A percentile compares a stretch with the other conserved stretches of the same genome.
Evolutionary conservation across 2,329 filamentous ascomycete species (phyloP).

Genomic region (Xylaria polymorpha): DNA sequence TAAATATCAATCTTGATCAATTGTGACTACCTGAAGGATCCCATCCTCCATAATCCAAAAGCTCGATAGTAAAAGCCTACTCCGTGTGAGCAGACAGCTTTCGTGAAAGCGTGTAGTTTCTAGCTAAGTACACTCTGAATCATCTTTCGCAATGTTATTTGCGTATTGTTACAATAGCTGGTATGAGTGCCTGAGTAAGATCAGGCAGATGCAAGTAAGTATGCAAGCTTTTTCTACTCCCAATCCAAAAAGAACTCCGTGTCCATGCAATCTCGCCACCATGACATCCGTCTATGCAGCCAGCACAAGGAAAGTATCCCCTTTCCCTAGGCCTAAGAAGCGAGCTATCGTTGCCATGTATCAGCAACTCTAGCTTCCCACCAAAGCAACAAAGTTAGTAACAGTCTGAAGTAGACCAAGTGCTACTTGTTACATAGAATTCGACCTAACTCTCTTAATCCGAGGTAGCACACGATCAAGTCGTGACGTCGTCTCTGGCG

Average conservation of each 20-base stretch:
- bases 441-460: slow-evolving; percentile 57
- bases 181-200: neutral
- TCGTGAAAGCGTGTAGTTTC: neutral
- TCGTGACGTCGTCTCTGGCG: slow-evolving; percentile 42
- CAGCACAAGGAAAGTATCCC: neutral
- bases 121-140: neutral
- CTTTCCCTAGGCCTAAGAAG: neutral
- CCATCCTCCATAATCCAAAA: neutral
- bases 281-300: neutral
- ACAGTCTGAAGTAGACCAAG: neutral
- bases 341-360: neutral
- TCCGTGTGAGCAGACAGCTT: neutral
- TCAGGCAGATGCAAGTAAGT: neutral
- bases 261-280: slow-evolving; percentile 7
- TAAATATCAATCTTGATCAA: neutral
- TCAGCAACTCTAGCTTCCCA: neutral
- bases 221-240: slow-evolving; percentile 1
- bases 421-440: slow-evolving; percentile 51
- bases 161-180: neutral
- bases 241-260: neutral
- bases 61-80: neutral
- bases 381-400: neutral
- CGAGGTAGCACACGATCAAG: slow-evolving; percentile 46
- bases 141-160: neutral
- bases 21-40: neutral